These are phyloP conservation scores for Mycena galopus DNA, from an alignment of 768 basidiomycete genomes.

Conservation along the genomic window DNA sequence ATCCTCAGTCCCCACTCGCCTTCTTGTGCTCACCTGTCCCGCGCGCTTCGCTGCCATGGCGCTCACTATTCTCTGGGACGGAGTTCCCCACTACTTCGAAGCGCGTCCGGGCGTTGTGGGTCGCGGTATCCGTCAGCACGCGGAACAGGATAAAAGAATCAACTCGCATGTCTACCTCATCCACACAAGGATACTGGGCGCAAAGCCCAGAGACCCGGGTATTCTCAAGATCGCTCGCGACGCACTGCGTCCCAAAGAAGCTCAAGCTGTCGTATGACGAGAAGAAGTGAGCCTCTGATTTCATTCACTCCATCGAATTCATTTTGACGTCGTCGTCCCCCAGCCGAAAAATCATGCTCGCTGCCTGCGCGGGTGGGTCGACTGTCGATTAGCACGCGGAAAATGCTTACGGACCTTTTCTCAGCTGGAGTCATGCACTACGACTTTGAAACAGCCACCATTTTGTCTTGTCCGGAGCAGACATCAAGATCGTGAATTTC, in stretches of 20 bases:
- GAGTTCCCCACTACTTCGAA: not conserved
- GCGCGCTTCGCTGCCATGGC: not conserved
- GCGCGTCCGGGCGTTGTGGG: not conserved
- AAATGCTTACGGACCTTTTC: not conserved
- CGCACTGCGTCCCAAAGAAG: not conserved
- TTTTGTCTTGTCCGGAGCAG: slow-evolving; percentile 15
- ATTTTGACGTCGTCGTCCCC: not conserved
- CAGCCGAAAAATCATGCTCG: slow-evolving; percentile 35
- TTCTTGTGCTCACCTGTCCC: not conserved
- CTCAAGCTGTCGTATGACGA: not conserved
- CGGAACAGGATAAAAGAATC: not conserved
- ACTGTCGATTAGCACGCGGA: not conserved
- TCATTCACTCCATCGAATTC: not conserved
- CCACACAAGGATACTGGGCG: not conserved
- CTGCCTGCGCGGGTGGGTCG: slow-evolving; percentile 20
- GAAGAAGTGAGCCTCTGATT: slow-evolving; percentile 6
- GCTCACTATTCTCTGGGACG: slow-evolving; percentile 20
- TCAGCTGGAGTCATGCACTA: slow-evolving; percentile 24
- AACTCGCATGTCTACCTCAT: not conserved
- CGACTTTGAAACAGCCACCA: slow-evolving; percentile 15
- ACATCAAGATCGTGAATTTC: slow-evolving; percentile 32
- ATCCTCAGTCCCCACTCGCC: not conserved
- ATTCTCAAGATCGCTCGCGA: slow-evolving; percentile 26
- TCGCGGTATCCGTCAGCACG: not conserved
- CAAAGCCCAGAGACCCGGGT: not conserved